These are phyloP conservation scores for Saussurea involucrata DNA, from an alignment of 129 eudicot species.

Conservation along the genomic window DNA sequence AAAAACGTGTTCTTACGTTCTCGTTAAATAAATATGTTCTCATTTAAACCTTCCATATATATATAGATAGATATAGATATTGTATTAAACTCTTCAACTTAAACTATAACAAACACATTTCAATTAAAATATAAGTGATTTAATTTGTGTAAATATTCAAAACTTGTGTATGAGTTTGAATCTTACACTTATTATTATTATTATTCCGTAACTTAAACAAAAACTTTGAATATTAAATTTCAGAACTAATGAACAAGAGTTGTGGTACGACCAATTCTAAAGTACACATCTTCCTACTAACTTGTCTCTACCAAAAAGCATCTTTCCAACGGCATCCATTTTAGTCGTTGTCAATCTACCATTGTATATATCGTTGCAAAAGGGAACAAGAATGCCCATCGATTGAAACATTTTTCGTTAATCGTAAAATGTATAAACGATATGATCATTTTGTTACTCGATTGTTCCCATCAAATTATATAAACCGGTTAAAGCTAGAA, in stretches of 20 bases:
- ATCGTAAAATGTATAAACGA: not conserved
- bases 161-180: not conserved
- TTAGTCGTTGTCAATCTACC: constrained; percentile 2
- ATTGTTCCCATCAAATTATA: not conserved
- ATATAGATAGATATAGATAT: too few species aligned
- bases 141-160: not conserved
- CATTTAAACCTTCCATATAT: too few species aligned
- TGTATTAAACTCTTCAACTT: too few species aligned
- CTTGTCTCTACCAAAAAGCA: constrained; percentile 35
- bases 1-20: too few species aligned
- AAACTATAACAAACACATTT: too few species aligned
- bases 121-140: not conserved
- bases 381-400: not conserved
- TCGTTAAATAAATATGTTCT: too few species aligned
- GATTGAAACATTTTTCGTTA: not conserved
- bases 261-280: not conserved
- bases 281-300: not conserved
- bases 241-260: not conserved
- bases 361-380: constrained; percentile 6
- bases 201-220: not conserved
- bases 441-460: not conserved
- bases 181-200: not conserved
- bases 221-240: not conserved
- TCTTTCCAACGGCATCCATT: constrained; percentile 24
- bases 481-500: not conserved